Evolutionary conservation across 129 eudicot species (phyloP).

Genomic region (Centaurea solstitialis): DNA sequence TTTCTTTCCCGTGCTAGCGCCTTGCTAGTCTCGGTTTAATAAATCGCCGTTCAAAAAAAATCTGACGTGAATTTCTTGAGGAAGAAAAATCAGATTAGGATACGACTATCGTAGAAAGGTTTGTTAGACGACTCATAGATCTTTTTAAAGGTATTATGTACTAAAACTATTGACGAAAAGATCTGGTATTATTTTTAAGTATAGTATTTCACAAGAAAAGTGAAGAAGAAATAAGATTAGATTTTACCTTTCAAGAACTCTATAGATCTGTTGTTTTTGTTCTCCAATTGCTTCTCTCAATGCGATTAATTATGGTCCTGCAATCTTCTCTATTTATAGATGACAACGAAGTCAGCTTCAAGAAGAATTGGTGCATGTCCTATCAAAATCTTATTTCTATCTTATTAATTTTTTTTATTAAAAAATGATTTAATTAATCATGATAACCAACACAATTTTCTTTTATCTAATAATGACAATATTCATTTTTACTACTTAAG

Average conservation of each 20-base stretch:
- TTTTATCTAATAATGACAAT: not conserved
- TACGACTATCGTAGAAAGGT: not conserved
- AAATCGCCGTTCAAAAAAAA: too few relatives aligned
- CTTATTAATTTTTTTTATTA: not conserved
- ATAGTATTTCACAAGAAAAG: not conserved
- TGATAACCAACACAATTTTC: slow-evolving; percentile 6
- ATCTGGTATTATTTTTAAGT: not conserved
- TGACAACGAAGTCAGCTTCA: slow-evolving; percentile 25
- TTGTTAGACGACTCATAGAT: not conserved
- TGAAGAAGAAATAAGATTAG: slow-evolving; percentile 4
- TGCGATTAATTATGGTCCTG: not conserved
- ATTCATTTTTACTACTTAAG: not conserved
- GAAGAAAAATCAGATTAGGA: too few relatives aligned
- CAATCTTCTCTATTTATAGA: slow-evolving; percentile 23
- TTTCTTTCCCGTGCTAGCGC: too few relatives aligned
- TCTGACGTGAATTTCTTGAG: too few relatives aligned
- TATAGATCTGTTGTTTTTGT: slow-evolving; percentile 9
- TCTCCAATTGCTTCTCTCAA: slow-evolving; percentile 1
- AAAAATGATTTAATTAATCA: not conserved
- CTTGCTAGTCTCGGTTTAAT: too few relatives aligned
- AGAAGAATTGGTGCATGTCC: slow-evolving; percentile 7
- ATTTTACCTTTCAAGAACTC: slow-evolving; percentile 17
- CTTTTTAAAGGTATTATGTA: not conserved
- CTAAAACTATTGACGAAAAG: not conserved
- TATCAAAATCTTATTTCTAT: not conserved